Percentiles rank a stretch among this genome's conserved stretches.
These are phyloP conservation scores for Camellia lanceoleosa DNA, from an alignment of 148 eudicot species.

Conservation along the genomic window DNA sequence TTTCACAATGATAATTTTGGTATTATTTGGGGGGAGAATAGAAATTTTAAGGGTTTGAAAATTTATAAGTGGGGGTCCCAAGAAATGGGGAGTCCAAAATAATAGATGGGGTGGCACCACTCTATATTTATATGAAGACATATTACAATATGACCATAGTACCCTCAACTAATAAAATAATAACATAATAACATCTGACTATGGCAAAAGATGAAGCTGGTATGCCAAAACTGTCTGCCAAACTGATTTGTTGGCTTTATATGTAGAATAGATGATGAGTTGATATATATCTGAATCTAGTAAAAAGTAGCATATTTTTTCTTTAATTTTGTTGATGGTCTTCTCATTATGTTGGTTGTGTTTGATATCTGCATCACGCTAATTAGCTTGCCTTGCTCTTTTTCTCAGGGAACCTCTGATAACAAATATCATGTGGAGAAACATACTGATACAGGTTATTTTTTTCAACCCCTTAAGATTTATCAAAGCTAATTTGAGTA, in stretches of 20 bases:
- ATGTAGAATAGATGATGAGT: neutral
- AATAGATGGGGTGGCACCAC: too few species aligned
- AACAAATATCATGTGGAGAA: conserved; percentile 98
- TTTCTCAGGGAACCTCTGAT: conserved; percentile 81
- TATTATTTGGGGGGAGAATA: too few species aligned
- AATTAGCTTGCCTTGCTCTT: neutral
- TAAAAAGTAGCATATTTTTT: neutral
- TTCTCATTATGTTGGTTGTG: neutral
- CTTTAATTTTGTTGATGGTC: neutral
- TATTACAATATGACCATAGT: too few species aligned
- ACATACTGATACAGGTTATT: conserved; percentile 71
- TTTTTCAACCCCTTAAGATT: neutral
- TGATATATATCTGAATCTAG: neutral
- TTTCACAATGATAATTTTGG: too few species aligned
- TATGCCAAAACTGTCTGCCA: neutral
- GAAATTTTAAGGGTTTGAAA: too few species aligned
- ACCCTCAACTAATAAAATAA: too few species aligned
- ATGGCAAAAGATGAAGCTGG: neutral
- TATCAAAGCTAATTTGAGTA: neutral
- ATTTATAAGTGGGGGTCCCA: too few species aligned
- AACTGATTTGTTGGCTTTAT: neutral
- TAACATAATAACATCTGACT: too few species aligned
- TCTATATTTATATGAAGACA: too few species aligned
- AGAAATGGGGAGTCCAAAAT: too few species aligned
- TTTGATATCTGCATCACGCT: neutral